Evolutionary conservation across 2,329 filamentous ascomycete species (phyloP), one percentile per base, ranked within the genome.

Genomic region (Xylogone sp.): DNA sequence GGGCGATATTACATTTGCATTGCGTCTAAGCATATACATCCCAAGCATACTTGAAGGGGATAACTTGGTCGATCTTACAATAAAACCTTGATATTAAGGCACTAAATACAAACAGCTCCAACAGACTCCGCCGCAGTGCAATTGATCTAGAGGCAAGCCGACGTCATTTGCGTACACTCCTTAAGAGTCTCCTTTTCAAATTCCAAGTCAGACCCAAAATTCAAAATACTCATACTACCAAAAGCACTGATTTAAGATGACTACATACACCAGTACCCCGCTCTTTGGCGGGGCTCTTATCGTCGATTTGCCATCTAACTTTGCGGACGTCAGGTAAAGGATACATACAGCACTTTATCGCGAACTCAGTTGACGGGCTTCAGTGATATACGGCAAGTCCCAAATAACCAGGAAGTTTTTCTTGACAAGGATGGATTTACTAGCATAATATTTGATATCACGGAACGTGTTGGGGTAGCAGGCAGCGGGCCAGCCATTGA

Each of bases 361-460:
- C n/a, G 34, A 16, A 16, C 34, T 39, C n/a, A 18, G 34, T 39
- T 39, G 13, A 39, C 34, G 8, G n/a, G 22, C 19, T 12, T n/a
- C 55, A 90, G 87, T 72, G 79, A 80, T 50, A 78, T 91, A 60
- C 84, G 88, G 57, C 81, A 90, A 71, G 83, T 92, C 4, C 88
- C 88, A 47, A 86, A 93, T 67, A 88, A 95, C 69, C 92, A 97
- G 74, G 93, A 97, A 75, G 87, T 97, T 60, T 96, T 85, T 73
- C 86, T 97, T 64, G 90, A 95, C 67, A 79, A 82, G 57, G 79
- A 87, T 56, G 91, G 90, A 46, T 92, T 92, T 69, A 90, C 89
- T 2, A 91, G 82, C 71, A 84, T 96, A 67, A 92, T 96, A 61
- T 81, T 97, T 69, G 93, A 97, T 63, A 90, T 97, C 64, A 87